Conservation (phyloP, 208 protist genomes). For the Acanthamoeba triangularis region DNA sequence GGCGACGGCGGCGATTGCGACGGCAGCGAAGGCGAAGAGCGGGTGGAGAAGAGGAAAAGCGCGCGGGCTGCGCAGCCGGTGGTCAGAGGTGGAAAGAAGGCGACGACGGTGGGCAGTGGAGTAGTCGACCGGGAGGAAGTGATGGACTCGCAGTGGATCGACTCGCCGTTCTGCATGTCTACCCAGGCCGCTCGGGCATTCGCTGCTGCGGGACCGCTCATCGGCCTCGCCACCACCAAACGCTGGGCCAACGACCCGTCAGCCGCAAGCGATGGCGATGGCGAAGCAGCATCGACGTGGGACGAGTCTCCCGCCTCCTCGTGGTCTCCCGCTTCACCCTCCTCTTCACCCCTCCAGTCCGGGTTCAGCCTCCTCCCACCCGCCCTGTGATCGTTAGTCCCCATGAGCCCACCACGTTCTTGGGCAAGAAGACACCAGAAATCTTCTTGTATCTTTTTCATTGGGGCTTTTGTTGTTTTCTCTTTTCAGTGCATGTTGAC, state of each 20-base stretch:
- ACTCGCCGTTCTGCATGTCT: background rate
- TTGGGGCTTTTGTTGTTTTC: too few species aligned
- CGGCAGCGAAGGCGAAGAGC: too few species aligned
- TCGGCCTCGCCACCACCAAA: background rate
- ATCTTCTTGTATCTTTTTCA: too few species aligned
- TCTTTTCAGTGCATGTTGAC: too few species aligned
- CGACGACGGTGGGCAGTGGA: background rate
- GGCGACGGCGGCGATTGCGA: too few species aligned
- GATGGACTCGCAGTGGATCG: constrained; percentile 47
- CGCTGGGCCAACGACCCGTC: background rate
- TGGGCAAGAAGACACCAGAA: too few species aligned
- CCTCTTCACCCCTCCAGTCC: background rate
- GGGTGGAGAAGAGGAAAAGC: background rate
- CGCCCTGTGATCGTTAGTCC: background rate
- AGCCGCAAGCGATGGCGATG: background rate
- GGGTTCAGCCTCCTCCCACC: background rate
- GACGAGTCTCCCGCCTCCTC: background rate
- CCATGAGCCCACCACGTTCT: background rate
- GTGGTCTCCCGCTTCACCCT: background rate
- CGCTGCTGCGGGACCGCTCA: background rate
- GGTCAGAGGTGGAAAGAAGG: background rate
- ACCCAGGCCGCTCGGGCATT: constrained; percentile 1
- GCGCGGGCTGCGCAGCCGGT: background rate
- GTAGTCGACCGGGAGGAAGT: background rate
- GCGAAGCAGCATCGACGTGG: background rate